Conservation (phyloP, 805 yeast genomes). For the Lipomyces orientalis region DNA sequence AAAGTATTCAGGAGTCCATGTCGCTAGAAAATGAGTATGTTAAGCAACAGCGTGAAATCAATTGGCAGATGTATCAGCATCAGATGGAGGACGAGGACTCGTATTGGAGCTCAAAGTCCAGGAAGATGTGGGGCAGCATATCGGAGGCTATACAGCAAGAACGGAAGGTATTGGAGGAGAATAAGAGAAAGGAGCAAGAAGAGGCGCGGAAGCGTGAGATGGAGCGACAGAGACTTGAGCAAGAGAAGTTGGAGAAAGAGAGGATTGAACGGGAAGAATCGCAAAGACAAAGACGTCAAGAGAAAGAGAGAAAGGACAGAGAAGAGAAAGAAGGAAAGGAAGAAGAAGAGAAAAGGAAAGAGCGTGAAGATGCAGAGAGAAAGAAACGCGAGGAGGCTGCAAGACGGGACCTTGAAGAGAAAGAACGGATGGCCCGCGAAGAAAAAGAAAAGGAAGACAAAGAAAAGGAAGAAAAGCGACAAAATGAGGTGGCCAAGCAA, state of each 20-base stretch:
- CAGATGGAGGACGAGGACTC: conserved; percentile 6
- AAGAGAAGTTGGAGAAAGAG: conserved; percentile 17
- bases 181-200: conserved; percentile 5
- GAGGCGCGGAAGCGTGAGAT: background rate
- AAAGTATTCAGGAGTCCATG: conserved; percentile 7
- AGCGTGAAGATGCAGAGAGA: conserved; percentile 31
- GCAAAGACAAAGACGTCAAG: conserved; percentile 30
- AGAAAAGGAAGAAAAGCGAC: conserved; percentile 39
- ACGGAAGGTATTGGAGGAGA: conserved; percentile 15
- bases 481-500: conserved; percentile 33
- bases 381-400: conserved; percentile 28
- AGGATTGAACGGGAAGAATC: background rate
- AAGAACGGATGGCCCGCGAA: conserved; percentile 2
- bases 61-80: background rate
- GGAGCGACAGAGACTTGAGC: conserved; percentile 8
- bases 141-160: conserved; percentile 14
- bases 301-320: conserved; percentile 34
- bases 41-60: conserved; percentile 12
- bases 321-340: conserved; percentile 37
- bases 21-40: conserved; percentile 10
- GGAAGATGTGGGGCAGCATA: conserved; percentile 24
- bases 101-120: conserved; percentile 14
- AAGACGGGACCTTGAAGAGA: conserved; percentile 27
- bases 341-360: conserved; percentile 29
- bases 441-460: conserved; percentile 41